These are phyloP conservation scores for Coniella vitis DNA, from an alignment of 2,329 filamentous ascomycete species.

Conservation along the genomic window DNA sequence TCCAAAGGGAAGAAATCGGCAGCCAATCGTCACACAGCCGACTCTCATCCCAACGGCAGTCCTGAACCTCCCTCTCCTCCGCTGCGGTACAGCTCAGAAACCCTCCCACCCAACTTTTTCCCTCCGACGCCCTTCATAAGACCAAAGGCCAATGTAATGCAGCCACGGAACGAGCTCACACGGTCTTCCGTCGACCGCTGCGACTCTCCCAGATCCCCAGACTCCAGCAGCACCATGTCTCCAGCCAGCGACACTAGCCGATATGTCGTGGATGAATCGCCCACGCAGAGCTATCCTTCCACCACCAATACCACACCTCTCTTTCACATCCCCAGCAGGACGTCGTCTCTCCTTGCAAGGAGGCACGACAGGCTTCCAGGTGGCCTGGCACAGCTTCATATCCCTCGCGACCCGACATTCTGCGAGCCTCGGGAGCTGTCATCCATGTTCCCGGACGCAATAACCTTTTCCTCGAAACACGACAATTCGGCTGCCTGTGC, in stretches of 20 bases:
- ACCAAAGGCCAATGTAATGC: constrained; percentile 48
- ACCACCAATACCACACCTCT: constrained; percentile 2
- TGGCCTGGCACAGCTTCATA: constrained; percentile 9
- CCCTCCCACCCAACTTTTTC: constrained; percentile 29
- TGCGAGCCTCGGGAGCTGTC: background rate
- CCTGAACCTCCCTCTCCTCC: constrained; percentile 1
- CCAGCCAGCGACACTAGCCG: constrained; percentile 2
- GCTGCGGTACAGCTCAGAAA: constrained; percentile 15
- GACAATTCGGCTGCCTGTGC: background rate
- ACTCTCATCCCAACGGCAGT: constrained; percentile 14
- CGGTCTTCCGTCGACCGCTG: constrained; percentile 1
- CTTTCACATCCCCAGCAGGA: constrained; percentile 16
- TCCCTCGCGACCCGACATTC: constrained; percentile 12
- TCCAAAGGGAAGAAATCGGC: constrained; percentile 32
- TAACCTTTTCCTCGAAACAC: background rate
- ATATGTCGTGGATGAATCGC: constrained; percentile 10
- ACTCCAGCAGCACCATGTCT: constrained; percentile 2
- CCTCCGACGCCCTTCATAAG: constrained; percentile 49
- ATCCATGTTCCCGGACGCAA: background rate
- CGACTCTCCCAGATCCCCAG: constrained; percentile 9
- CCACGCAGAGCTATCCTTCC: constrained; percentile 7
- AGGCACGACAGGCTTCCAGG: constrained; percentile 17
- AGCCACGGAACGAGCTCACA: constrained; percentile 42
- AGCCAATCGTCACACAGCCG: constrained; percentile 20
- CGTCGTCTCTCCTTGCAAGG: constrained; percentile 18